Evolutionary conservation across 495 filamentous ascomycete species (phyloP), one percentile per base, ranked within the genome.

Genomic region (Talaromyces liani): DNA sequence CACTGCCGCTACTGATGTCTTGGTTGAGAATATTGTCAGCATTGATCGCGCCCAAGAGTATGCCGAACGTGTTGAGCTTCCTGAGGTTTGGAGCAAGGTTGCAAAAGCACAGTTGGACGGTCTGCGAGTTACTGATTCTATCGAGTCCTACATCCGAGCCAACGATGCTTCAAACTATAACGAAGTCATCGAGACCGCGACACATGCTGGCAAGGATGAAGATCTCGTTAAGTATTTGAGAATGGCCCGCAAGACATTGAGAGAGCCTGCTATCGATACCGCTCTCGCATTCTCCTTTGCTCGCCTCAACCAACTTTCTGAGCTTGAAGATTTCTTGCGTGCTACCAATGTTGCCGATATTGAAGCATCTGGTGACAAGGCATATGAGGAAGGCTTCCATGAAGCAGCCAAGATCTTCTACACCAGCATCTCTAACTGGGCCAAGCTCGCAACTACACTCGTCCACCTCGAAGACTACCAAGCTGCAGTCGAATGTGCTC

Each of bases 341-440:
- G 85, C 87, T 22, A 92, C 91, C 54, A 99, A 99, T 66, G 94
- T 97, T 62, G 93, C 95, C 58, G 91, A 97, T 68, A 80, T 97
- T 63, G 95, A 98, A 68, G 88, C 93, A 62, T 97, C 91, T 45
- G 95, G 95, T 79, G 95, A 99, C 82, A 96, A 96, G 80, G 94
- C 95, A 33, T 97, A 97, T 72, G 88, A 86, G 67, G 94, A 98
- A 76, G 93, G 93, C 53, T 90, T 89, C 71, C 91, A 97, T 71
- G 88, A 97, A 78, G 95, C 95, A 25, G 91, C 95, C 64, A 99
- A 99, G 84, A 98, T 98, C 71, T 98, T 99, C 83, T 99, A 87
- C 78, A 91, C 87, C 58, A 97, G 90, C 81, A 96, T 99, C 75
- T 97, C 93, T 36, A 99, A 99, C 82, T 99, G 95, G 95, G 94